phyloP scores from a whole-genome alignment of 345 rosid species.

The Populus euphratica region DNA sequence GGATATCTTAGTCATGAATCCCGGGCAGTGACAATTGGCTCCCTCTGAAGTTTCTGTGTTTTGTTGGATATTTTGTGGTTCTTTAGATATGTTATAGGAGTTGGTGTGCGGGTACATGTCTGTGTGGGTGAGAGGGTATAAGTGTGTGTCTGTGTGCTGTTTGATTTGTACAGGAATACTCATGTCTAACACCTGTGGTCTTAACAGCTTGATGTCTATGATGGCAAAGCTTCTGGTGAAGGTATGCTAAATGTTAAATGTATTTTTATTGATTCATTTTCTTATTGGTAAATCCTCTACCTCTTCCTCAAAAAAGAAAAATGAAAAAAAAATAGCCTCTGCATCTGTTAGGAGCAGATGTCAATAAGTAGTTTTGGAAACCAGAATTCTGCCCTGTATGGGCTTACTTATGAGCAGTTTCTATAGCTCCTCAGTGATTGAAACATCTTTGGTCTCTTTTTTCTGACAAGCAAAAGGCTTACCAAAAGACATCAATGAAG shows the following conservation, averaged over 20 bases:
- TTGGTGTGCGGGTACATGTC: not conserved
- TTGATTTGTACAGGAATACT: not conserved
- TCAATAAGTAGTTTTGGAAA: not conserved
- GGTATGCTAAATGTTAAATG: slow-evolving; percentile 35
- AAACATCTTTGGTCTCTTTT: not conserved
- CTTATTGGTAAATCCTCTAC: not conserved
- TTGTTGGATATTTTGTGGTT: not conserved
- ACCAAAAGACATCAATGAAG: not conserved
- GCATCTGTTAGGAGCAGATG: not conserved
- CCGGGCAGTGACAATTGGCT: not conserved
- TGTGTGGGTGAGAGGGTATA: not conserved
- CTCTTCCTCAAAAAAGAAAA: not conserved
- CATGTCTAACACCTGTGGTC: slow-evolving; percentile 3
- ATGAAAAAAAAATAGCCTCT: not conserved
- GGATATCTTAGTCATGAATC: not conserved
- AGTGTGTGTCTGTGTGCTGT: not conserved
- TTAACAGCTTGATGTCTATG: slow-evolving; percentile 74
- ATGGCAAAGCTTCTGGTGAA: slow-evolving; percentile 76
- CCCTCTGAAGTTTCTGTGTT: not conserved
- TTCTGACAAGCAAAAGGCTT: not conserved
- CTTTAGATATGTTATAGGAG: not conserved
- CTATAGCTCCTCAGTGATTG: not conserved
- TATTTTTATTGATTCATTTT: not conserved
- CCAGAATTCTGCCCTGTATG: not conserved
- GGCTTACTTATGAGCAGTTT: not conserved